phyloP scores from a whole-genome alignment of 179 eudicot genomes.

The Actinidia chinensis region DNA sequence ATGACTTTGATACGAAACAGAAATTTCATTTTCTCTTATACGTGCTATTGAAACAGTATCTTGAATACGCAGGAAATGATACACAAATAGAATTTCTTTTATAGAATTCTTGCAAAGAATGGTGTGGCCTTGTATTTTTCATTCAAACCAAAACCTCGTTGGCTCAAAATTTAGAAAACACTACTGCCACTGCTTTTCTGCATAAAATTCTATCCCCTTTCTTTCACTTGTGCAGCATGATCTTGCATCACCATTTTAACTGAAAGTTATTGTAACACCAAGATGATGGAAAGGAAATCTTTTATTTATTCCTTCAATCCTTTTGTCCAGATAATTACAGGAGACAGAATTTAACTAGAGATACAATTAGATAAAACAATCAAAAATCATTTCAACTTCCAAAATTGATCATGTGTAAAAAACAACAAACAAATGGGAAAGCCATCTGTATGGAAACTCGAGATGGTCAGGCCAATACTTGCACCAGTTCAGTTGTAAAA shows the following conservation, averaged over 20 bases:
- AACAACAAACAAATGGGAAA: not conserved
- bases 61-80: too few species aligned
- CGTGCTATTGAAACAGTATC: too few species aligned
- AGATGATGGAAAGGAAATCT: not conserved
- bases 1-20: too few species aligned
- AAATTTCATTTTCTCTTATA: too few species aligned
- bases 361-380: not conserved
- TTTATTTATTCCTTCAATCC: not conserved
- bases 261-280: not conserved
- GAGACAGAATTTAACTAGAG: not conserved
- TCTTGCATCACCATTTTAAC: not conserved
- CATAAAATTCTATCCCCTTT: too few species aligned
- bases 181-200: too few species aligned
- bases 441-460: not conserved
- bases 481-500: not conserved
- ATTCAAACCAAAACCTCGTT: too few species aligned
- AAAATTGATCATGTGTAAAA: conserved; percentile 16
- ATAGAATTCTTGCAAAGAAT: too few species aligned
- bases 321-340: conserved; percentile 13
- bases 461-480: not conserved
- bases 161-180: too few species aligned
- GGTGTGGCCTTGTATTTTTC: too few species aligned
- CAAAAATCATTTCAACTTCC: conserved; percentile 2
- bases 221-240: not conserved
- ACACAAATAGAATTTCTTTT: too few species aligned